Percentiles rank a stretch among this genome's conserved stretches.
phyloP scores from a whole-genome alignment of 2,329 filamentous ascomycete species.

The Hymenoscyphus repandus region DNA sequence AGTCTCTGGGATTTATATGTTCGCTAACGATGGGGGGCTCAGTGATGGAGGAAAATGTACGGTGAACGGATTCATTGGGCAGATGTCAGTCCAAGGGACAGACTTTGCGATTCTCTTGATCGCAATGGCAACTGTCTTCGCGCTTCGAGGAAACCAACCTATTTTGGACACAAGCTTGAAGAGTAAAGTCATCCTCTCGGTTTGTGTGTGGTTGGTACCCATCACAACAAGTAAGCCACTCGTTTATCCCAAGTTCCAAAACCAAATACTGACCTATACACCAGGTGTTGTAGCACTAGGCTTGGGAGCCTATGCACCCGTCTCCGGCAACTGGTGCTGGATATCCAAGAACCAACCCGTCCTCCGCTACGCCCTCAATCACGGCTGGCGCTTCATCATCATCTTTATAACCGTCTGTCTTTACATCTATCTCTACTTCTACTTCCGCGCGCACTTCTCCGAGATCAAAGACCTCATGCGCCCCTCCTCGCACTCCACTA shows the following conservation, averaged over 20 bases:
- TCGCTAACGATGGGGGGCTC: neutral
- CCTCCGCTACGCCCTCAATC: constrained; percentile 34
- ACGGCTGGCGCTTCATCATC: constrained; percentile 36
- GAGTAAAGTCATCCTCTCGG: neutral
- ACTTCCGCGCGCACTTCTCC: neutral
- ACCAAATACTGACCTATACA: neutral
- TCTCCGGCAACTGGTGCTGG: constrained; percentile 40
- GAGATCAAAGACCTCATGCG: constrained; percentile 1
- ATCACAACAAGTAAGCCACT: neutral
- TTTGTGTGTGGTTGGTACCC: constrained; percentile 1
- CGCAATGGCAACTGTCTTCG: constrained; percentile 1
- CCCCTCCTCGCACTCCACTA: neutral
- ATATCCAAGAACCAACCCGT: constrained; percentile 29
- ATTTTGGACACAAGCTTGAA: neutral
- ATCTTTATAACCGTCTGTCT: constrained; percentile 29
- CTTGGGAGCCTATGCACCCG: constrained; percentile 21
- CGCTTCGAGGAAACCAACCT: neutral
- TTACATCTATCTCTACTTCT: constrained; percentile 34
- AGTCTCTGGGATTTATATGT: constrained; percentile 1
- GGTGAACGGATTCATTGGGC: constrained; percentile 3
- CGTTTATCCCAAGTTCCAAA: neutral
- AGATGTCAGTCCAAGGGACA: constrained; percentile 3
- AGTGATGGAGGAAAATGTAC: neutral
- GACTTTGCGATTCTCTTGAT: constrained; percentile 5
- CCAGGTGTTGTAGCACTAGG: neutral